Evolutionary conservation across 106 monocot species (phyloP), one percentile per base, ranked within the genome.

Genomic region (Allium fistulosum): DNA sequence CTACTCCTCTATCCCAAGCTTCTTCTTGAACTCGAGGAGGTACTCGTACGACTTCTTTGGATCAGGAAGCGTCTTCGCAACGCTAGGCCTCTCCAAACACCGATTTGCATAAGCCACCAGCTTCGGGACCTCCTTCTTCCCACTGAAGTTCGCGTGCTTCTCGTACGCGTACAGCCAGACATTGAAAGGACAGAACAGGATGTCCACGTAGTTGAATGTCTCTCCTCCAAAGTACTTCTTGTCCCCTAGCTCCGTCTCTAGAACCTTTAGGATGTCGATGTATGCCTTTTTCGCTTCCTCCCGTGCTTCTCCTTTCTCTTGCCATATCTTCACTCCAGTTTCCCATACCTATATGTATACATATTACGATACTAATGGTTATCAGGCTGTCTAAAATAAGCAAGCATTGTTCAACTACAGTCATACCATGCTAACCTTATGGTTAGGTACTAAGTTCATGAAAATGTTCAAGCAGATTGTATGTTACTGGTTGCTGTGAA

Each of bases 241-340:
- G 71, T 85, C 80, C 3, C 85, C 85, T 10, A 85, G 84, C 79
- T 75, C 81, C 2, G 50, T 62, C 53, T 89, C 88, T 26, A 89
- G 57, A 26, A 70, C 53, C 69, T 73, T 72, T 57, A 86, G 45
- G 27, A 51, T 57, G 48, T 75, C 82, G 13, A 74, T 66, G 61
- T 80, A 73, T 50, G 82, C 83, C 55, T 75, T 72, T 73, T 76
- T 80, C 2, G 75, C 90, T 57, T 78, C 75, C 75, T 72, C 59
- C 52, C 62, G 71, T 22, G 10, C 76, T 65, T 85, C 82, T 0
- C 89, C 89, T 49, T 80, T 85, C 7, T 51, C 51, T 77, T 72
- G 84, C 83, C 79, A 83, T 17, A 88, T 51, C 66, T 62, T 67
- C 2, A 52, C 59, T 7, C 76, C 81, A 7, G 70, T 61, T 2